Conservation (phyloP, 495 filamentous ascomycete genomes). For the Neohortaea acidophila region DNA sequence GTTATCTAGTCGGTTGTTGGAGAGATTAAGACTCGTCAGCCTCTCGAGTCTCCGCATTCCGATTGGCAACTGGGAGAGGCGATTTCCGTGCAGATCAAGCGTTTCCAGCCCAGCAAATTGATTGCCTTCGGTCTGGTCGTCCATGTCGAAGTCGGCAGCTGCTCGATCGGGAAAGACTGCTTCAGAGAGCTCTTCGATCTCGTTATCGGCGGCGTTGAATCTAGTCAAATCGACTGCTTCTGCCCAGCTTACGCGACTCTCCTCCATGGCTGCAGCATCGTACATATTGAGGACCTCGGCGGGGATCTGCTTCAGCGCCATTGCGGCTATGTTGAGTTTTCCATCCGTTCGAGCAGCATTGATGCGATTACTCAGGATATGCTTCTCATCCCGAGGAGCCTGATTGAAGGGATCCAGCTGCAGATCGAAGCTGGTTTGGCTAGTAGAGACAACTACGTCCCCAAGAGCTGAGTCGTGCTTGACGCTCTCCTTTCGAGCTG, state of each 20-base stretch:
- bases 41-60: constrained; percentile 57
- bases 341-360: constrained; percentile 64
- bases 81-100: constrained; percentile 76
- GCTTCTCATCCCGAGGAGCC: constrained; percentile 28
- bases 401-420: constrained; percentile 28
- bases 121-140: constrained; percentile 50
- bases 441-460: neutral
- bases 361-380: constrained; percentile 57
- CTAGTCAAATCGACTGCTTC: constrained; percentile 85
- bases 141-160: constrained; percentile 31
- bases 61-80: constrained; percentile 51
- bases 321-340: constrained; percentile 73
- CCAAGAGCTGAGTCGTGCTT: constrained; percentile 6
- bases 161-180: constrained; percentile 61
- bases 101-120: constrained; percentile 74
- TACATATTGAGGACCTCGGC: constrained; percentile 85
- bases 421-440: constrained; percentile 20
- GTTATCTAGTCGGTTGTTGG: constrained; percentile 64
- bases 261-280: constrained; percentile 33
- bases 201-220: constrained; percentile 84
- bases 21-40: constrained; percentile 70
- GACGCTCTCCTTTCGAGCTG: constrained; percentile 45
- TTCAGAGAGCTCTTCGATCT: constrained; percentile 58
- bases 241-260: constrained; percentile 58
- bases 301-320: constrained; percentile 69